Evolutionary conservation across 345 rosid genomes (phyloP).

Genomic region (Populus euphratica): DNA sequence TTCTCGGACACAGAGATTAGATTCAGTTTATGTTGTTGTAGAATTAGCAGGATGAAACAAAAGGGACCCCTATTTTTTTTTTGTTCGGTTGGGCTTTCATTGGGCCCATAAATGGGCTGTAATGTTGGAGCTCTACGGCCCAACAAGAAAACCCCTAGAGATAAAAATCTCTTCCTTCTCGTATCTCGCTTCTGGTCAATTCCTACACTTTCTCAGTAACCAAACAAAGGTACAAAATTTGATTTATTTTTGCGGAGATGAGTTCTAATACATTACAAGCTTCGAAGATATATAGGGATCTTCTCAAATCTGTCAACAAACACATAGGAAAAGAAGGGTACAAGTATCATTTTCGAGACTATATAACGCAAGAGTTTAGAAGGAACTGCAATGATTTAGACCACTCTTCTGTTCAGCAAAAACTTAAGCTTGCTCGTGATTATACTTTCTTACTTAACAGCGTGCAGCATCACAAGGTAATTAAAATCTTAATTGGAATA

Average conservation of each 20-base stretch:
- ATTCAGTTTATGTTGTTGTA: background rate
- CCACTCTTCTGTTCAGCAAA: slow-evolving; percentile 39
- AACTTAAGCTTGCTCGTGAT: slow-evolving; percentile 59
- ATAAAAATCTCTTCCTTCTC: background rate
- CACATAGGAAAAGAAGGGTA: slow-evolving; percentile 73
- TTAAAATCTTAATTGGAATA: background rate
- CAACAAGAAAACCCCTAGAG: background rate
- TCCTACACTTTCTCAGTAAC: background rate
- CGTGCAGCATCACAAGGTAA: slow-evolving; percentile 83
- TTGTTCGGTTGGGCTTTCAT: background rate
- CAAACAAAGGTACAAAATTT: background rate
- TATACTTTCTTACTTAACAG: slow-evolving; percentile 62
- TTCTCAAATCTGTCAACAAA: slow-evolving; percentile 64
- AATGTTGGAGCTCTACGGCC: background rate
- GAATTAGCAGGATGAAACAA: background rate
- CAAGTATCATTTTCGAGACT: slow-evolving; percentile 65
- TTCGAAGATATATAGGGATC: slow-evolving; percentile 54
- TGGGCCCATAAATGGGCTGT: background rate
- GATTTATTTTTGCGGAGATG: slow-evolving; percentile 31
- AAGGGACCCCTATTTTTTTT: background rate
- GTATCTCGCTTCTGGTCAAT: background rate
- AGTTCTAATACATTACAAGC: slow-evolving; percentile 41
- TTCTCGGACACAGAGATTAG: background rate
- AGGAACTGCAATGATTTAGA: slow-evolving; percentile 36
- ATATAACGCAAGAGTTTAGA: slow-evolving; percentile 51